Conservation (phyloP, 371 early-diverging fungal species). For the Blyttiomyces sp. region DNA sequence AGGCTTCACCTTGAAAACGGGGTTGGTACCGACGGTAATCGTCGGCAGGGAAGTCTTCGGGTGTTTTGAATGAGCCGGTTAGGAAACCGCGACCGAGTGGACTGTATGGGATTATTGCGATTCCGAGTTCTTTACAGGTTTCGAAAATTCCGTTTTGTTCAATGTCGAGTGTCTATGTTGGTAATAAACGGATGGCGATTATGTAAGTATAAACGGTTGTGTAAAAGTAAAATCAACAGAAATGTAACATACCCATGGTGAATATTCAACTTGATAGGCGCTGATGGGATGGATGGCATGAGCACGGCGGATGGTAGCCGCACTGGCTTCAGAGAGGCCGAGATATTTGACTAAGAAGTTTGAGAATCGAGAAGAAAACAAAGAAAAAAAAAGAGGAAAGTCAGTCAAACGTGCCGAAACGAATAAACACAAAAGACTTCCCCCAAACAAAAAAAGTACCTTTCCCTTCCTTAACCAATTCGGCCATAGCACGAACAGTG, state of each 20-base stretch:
- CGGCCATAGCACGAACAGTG: constrained; percentile 54
- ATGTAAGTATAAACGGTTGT: too few relatives aligned
- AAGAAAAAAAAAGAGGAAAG: not conserved
- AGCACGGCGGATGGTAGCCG: constrained; percentile 53
- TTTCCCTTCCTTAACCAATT: constrained; percentile 58
- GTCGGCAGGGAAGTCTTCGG: constrained; percentile 42
- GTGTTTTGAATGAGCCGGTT: constrained; percentile 43
- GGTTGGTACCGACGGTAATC: constrained; percentile 49
- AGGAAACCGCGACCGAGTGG: constrained; percentile 57
- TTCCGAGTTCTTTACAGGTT: constrained; percentile 55
- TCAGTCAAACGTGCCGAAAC: not conserved
- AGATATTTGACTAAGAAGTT: constrained; percentile 35
- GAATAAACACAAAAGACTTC: too few relatives aligned
- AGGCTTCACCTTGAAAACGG: constrained; percentile 48
- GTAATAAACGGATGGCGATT: too few relatives aligned
- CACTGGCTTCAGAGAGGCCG: constrained; percentile 57
- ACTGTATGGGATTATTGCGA: constrained; percentile 48
- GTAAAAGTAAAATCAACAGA: too few relatives aligned
- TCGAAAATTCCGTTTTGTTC: constrained; percentile 51
- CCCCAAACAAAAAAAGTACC: not conserved
- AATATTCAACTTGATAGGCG: constrained; percentile 50
- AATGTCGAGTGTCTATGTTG: constrained; percentile 50
- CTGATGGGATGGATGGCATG: constrained; percentile 62
- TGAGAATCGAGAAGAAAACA: not conserved
- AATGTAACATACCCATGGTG: too few relatives aligned